Percentiles rank a stretch among this genome's conserved stretches.
phyloP scores from a whole-genome alignment of 1,284 basidiomycete species.

The Pascua guehoae region DNA sequence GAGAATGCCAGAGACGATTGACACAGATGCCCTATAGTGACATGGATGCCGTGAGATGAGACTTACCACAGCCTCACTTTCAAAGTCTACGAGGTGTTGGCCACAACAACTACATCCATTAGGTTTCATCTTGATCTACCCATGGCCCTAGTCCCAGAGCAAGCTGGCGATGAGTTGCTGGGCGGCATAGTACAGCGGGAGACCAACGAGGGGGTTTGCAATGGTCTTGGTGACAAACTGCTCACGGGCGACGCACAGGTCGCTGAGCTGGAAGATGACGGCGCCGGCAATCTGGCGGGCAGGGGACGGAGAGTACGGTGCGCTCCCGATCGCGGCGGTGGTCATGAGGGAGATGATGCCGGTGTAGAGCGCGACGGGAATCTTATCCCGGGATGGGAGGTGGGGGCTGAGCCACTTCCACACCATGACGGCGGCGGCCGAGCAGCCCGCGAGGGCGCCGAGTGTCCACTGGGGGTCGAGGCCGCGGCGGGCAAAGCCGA shows the following conservation, averaged over 20 bases:
- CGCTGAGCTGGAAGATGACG: conserved; percentile 14
- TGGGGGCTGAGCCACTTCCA: conserved; percentile 16
- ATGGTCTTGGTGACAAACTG: conserved; percentile 12
- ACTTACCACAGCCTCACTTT: too few species aligned
- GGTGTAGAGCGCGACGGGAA: conserved; percentile 14
- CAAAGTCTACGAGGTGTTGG: too few species aligned
- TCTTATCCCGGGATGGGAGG: conserved; percentile 5
- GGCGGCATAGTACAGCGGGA: conserved; percentile 16
- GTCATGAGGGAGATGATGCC: conserved; percentile 10
- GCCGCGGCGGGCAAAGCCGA: conserved; percentile 8
- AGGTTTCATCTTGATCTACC: too few species aligned
- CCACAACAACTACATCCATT: too few species aligned
- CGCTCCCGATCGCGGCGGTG: conserved; percentile 7
- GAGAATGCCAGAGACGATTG: too few species aligned
- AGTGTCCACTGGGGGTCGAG: neutral
- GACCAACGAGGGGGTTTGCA: conserved; percentile 9
- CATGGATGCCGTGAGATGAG: too few species aligned
- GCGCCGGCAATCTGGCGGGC: conserved; percentile 13
- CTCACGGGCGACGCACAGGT: conserved; percentile 17
- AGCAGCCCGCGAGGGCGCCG: neutral
- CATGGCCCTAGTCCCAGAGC: conserved; percentile 5
- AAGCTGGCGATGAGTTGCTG: conserved; percentile 14
- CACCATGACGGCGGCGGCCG: neutral
- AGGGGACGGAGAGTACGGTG: neutral
- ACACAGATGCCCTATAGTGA: too few species aligned